These are phyloP conservation scores for Urostyla sp. DNA, from an alignment of 73 alveolate genomes.

Conservation along the genomic window DNA sequence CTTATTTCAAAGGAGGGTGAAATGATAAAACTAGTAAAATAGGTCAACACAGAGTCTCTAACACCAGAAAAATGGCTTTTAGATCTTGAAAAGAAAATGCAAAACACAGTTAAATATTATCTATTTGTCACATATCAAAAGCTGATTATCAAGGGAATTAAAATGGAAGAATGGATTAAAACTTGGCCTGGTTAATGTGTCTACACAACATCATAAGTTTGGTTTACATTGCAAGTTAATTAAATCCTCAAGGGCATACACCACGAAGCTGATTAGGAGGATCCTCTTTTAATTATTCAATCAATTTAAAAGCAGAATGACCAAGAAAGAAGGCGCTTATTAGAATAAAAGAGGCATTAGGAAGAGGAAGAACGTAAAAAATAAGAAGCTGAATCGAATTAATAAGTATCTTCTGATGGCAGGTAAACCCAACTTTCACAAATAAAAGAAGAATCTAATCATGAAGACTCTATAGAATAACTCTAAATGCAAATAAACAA, in stretches of 20 bases:
- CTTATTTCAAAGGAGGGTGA: conserved; percentile 82
- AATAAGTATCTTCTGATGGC: too few relatives aligned
- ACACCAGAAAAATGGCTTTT: conserved; percentile 79
- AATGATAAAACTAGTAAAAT: conserved; percentile 64
- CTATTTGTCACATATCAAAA: conserved; percentile 33
- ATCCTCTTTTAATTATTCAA: too few relatives aligned
- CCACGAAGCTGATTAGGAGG: conserved; percentile 70
- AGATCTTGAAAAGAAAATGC: conserved; percentile 71
- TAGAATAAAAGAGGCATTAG: not conserved
- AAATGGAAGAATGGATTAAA: conserved; percentile 67
- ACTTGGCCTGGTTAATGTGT: conserved; percentile 75
- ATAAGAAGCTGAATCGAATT: too few relatives aligned
- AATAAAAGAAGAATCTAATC: too few relatives aligned
- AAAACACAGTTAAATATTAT: conserved; percentile 43
- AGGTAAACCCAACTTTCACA: too few relatives aligned
- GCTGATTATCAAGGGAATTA: conserved; percentile 24
- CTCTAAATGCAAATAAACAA: too few relatives aligned
- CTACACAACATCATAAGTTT: conserved; percentile 45
- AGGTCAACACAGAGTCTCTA: conserved; percentile 73
- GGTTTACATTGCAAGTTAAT: conserved; percentile 29
- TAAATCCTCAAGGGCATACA: conserved; percentile 24
- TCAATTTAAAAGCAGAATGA: not conserved
- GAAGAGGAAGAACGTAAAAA: not conserved
- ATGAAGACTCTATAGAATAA: too few relatives aligned
- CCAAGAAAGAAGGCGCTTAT: not conserved